phyloP scores from a whole-genome alignment of 2,329 filamentous ascomycete genomes.

The Paraconiothyrium brasiliense region DNA sequence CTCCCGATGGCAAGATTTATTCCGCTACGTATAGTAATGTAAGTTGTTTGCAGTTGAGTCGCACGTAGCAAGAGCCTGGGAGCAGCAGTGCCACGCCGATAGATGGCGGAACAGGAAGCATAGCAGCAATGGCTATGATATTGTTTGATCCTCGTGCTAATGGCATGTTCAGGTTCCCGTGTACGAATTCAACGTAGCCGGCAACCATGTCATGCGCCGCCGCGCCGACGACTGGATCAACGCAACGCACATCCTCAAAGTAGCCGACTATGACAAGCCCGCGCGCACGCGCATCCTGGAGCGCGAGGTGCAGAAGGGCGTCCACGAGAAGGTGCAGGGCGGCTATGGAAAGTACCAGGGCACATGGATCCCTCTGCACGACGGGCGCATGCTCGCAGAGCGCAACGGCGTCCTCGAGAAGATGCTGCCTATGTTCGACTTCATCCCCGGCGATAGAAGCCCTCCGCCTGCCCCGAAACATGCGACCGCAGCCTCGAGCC shows the following conservation, averaged over 20 bases:
- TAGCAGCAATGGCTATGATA: not conserved
- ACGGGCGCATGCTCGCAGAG: conserved; percentile 82
- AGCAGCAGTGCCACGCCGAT: not conserved
- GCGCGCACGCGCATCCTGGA: conserved; percentile 94
- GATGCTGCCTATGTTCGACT: conserved; percentile 89
- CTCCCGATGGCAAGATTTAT: conserved; percentile 62
- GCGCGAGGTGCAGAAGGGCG: conserved; percentile 94
- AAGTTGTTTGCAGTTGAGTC: conserved; percentile 20
- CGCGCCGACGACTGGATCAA: conserved; percentile 97
- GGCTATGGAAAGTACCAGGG: conserved; percentile 99
- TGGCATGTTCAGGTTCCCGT: conserved; percentile 77
- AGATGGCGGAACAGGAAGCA: not conserved
- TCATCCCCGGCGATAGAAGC: conserved; percentile 81
- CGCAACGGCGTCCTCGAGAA: conserved; percentile 88
- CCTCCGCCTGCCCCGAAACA: conserved; percentile 95
- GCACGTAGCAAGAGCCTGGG: conserved; percentile 11
- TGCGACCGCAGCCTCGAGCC: conserved; percentile 73
- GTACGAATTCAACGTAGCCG: conserved; percentile 88
- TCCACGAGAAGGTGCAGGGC: conserved; percentile 97
- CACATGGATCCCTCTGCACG: conserved; percentile 92
- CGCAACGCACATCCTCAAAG: conserved; percentile 98
- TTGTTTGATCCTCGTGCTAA: not conserved
- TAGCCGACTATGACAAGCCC: conserved; percentile 96
- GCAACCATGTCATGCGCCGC: conserved; percentile 95
- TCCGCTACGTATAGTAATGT: conserved; percentile 73